A percentile compares a stretch with the other conserved stretches of the same genome.
These are phyloP conservation scores for Silene noctiflora DNA, from an alignment of 179 eudicot species.

Conservation along the genomic window DNA sequence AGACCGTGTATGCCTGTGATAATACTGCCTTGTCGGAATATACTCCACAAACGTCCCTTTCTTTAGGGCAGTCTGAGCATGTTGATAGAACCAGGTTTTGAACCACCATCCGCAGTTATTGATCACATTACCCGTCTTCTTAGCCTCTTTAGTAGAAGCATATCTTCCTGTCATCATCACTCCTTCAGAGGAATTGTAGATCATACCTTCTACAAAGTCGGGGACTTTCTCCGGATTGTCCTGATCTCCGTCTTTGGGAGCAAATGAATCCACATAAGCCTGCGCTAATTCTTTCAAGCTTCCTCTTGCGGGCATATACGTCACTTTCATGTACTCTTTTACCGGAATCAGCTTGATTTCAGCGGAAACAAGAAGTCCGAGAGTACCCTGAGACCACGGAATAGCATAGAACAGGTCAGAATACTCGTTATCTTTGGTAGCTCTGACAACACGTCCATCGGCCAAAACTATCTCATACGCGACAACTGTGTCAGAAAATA, in stretches of 20 bases:
- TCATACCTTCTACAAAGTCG: constrained; percentile 75
- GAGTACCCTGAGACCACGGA: constrained; percentile 98
- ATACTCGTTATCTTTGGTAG: constrained; percentile 85
- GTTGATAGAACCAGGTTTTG: too few species aligned
- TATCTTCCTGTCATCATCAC: constrained; percentile 88
- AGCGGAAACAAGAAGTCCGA: constrained; percentile 87
- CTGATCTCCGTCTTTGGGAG: constrained; percentile 78
- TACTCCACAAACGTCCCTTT: constrained; percentile 89
- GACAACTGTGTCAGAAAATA: constrained; percentile 92
- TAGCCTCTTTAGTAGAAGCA: constrained; percentile 79
- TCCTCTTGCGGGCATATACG: constrained; percentile 74
- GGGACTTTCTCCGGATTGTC: constrained; percentile 84
- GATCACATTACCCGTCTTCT: constrained; percentile 67
- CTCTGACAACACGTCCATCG: constrained; percentile 76
- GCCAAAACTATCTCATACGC: constrained; percentile 88
- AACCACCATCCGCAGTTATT: constrained; percentile 40
- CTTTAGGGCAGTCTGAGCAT: background rate
- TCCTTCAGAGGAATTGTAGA: constrained; percentile 59
- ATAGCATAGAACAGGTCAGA: constrained; percentile 86
- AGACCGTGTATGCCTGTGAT: constrained; percentile 90
- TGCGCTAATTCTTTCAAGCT: constrained; percentile 68
- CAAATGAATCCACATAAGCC: constrained; percentile 74
- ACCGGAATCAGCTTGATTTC: constrained; percentile 88
- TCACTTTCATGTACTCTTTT: constrained; percentile 84
- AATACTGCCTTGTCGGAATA: constrained; percentile 88